A percentile compares a stretch with the other conserved stretches of the same genome.
These are phyloP conservation scores for Knufia fluminis DNA, from an alignment of 2,329 filamentous ascomycete species.

Conservation along the genomic window DNA sequence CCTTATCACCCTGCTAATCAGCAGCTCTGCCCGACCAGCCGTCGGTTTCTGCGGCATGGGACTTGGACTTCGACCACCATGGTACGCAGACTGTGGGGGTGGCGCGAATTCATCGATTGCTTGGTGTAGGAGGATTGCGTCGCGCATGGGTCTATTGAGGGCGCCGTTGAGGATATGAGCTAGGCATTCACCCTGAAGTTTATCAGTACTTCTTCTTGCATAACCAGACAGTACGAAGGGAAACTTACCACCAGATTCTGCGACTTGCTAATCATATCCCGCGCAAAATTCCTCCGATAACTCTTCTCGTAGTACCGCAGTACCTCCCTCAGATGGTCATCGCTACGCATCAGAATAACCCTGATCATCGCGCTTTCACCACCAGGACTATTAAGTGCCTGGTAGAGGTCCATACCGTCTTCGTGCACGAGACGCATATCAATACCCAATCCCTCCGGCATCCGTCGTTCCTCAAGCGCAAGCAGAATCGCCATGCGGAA, in stretches of 20 bases:
- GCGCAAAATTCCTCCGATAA: constrained; percentile 72
- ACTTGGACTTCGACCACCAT: not conserved
- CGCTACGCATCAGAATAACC: constrained; percentile 71
- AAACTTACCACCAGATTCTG: constrained; percentile 79
- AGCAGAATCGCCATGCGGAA: constrained; percentile 82
- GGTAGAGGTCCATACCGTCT: constrained; percentile 64
- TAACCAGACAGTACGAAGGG: not conserved
- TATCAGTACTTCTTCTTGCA: constrained; percentile 5
- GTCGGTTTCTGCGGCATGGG: not conserved
- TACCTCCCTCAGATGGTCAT: constrained; percentile 72
- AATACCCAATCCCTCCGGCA: constrained; percentile 66
- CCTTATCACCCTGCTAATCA: constrained; percentile 78
- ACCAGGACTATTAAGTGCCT: constrained; percentile 64
- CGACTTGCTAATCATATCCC: constrained; percentile 78
- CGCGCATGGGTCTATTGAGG: constrained; percentile 89
- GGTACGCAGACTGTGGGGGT: not conserved
- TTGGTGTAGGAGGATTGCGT: constrained; percentile 83
- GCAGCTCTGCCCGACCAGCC: constrained; percentile 72
- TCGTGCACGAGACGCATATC: constrained; percentile 55
- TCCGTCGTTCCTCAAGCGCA: constrained; percentile 70
- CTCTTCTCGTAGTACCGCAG: constrained; percentile 64
- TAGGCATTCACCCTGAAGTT: constrained; percentile 72
- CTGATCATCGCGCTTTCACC: constrained; percentile 82
- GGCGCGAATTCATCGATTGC: constrained; percentile 67
- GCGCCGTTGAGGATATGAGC: constrained; percentile 93